phyloP scores from a whole-genome alignment of 2,329 filamentous ascomycete species.

The Fusarium secorum region DNA sequence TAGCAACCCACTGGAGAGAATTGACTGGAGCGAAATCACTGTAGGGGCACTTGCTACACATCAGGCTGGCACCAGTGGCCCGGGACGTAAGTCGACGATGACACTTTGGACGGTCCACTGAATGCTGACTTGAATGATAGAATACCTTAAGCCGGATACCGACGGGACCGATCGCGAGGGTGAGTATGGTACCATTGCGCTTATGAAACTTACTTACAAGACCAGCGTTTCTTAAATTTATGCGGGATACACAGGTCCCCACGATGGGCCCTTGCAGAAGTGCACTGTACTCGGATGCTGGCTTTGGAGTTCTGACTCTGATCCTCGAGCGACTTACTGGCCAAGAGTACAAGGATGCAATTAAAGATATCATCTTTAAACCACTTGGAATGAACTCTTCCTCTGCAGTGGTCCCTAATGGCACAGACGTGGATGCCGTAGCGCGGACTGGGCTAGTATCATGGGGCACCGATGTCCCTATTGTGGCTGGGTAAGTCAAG shows the following conservation, averaged over 20 bases:
- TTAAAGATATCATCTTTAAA: background rate
- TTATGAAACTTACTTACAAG: background rate
- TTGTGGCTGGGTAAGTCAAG: constrained; percentile 31
- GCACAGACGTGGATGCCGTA: constrained; percentile 19
- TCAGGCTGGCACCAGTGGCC: constrained; percentile 30
- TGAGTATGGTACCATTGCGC: fast-evolving
- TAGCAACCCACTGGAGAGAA: background rate
- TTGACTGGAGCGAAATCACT: constrained; percentile 32
- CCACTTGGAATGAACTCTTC: constrained; percentile 23
- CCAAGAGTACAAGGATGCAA: constrained; percentile 14
- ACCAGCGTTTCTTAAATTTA: constrained; percentile 4
- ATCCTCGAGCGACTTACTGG: constrained; percentile 28
- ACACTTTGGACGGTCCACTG: fast-evolving
- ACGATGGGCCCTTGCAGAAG: constrained; percentile 14
- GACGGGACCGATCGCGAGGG: background rate
- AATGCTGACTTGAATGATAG: background rate
- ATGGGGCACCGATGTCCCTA: constrained; percentile 27
- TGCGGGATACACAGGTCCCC: constrained; percentile 23
- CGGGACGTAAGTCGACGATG: background rate
- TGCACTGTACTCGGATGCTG: constrained; percentile 37
- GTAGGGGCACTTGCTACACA: constrained; percentile 30
- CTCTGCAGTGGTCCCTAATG: background rate
- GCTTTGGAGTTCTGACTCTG: constrained; percentile 17
- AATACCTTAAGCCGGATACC: background rate
- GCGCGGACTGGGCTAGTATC: background rate